Evolutionary conservation across 768 basidiomycete genomes (phyloP).

Genomic region (Macrolepiota albuminosa): DNA sequence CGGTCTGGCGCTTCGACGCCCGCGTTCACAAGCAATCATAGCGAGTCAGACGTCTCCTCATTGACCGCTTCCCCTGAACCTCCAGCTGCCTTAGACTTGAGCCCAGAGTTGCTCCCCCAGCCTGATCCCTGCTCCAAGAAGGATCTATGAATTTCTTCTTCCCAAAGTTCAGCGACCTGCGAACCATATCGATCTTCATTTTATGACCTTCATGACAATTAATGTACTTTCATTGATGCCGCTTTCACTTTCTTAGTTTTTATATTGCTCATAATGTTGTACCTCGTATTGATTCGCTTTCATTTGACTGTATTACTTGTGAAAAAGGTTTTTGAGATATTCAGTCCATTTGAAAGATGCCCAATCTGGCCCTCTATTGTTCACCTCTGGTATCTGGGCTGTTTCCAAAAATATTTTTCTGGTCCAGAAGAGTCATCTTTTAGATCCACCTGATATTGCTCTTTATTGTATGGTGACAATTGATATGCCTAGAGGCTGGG

Average conservation of each 20-base stretch:
- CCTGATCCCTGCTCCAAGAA: slow-evolving; percentile 10
- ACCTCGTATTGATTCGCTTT: neutral
- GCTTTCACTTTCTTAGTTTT: neutral
- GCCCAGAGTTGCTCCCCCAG: slow-evolving; percentile 8
- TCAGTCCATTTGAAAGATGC: too few relatives aligned
- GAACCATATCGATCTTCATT: neutral
- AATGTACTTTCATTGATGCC: neutral
- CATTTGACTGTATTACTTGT: too few relatives aligned
- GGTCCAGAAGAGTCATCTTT: too few relatives aligned
- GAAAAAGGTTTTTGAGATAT: too few relatives aligned
- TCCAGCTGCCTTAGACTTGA: slow-evolving; percentile 10
- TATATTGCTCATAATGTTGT: slow-evolving; percentile 8
- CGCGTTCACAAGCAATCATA: slow-evolving; percentile 9
- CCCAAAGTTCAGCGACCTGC: neutral
- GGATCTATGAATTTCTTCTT: slow-evolving; percentile 3
- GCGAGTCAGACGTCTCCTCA: slow-evolving; percentile 14
- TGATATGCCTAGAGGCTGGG: too few relatives aligned
- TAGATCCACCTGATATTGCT: too few relatives aligned
- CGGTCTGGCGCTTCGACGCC: slow-evolving; percentile 55
- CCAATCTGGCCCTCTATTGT: too few relatives aligned
- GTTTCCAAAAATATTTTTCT: too few relatives aligned
- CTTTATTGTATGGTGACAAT: too few relatives aligned
- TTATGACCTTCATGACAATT: slow-evolving; percentile 5
- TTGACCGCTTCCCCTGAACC: slow-evolving; percentile 8
- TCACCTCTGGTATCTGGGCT: too few relatives aligned